Evolutionary conservation across 345 rosid species (phyloP).

Genomic region (Ceriops tagal): DNA sequence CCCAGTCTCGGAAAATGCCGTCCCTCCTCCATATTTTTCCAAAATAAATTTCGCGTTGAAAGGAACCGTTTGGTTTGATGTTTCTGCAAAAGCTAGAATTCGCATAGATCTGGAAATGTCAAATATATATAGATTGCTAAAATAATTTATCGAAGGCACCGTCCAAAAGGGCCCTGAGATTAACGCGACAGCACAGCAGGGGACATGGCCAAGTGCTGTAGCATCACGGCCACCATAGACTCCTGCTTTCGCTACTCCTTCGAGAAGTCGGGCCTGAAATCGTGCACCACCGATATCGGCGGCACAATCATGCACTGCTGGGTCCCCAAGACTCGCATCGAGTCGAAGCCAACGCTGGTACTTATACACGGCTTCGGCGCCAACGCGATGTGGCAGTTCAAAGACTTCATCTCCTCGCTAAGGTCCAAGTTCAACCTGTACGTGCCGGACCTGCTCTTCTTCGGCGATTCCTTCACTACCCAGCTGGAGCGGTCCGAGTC

Average conservation of each 20-base stretch:
- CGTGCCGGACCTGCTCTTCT: conserved; percentile 85
- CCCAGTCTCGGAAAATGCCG: too few relatives aligned
- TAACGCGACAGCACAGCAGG: too few relatives aligned
- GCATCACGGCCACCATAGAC: conserved; percentile 56
- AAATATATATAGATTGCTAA: too few relatives aligned
- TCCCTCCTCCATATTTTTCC: too few relatives aligned
- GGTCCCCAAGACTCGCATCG: conserved; percentile 50
- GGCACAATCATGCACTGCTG: conserved; percentile 83
- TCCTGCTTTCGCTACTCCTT: conserved; percentile 61
- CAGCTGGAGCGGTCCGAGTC: conserved; percentile 61
- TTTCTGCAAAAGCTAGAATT: too few relatives aligned
- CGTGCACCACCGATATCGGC: conserved; percentile 68
- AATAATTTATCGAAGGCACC: too few relatives aligned
- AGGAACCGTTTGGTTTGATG: too few relatives aligned
- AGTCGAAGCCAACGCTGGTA: conserved; percentile 48
- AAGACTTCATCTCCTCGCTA: conserved; percentile 46
- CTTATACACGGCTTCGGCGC: conserved; percentile 91
- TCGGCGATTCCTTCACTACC: conserved; percentile 82
- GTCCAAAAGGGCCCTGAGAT: background rate
- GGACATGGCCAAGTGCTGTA: conserved; percentile 57
- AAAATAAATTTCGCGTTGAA: too few relatives aligned
- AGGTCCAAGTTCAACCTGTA: conserved; percentile 67
- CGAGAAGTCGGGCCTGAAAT: conserved; percentile 63
- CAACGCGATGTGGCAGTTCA: conserved; percentile 98
- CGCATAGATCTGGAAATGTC: too few relatives aligned